These are phyloP conservation scores for Suillus paluster DNA, from an alignment of 768 basidiomycete genomes.

Conservation along the genomic window DNA sequence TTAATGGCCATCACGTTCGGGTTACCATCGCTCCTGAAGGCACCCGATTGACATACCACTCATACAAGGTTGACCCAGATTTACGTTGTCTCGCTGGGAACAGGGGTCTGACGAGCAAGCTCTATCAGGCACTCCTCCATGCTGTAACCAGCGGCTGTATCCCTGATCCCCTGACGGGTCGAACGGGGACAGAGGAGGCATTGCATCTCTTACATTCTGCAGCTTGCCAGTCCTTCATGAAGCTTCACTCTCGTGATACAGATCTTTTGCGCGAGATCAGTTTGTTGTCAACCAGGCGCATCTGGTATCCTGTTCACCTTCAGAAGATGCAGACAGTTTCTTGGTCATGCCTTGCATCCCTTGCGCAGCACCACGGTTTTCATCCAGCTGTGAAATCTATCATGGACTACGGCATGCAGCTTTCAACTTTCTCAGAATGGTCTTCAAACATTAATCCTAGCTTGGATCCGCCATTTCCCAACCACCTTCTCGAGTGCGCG, in stretches of 20 bases:
- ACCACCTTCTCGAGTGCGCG: constrained; percentile 22
- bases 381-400: constrained; percentile 30
- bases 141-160: constrained; percentile 45
- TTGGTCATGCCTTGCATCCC: constrained; percentile 29
- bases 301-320: constrained; percentile 43
- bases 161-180: constrained; percentile 47
- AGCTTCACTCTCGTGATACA: constrained; percentile 31
- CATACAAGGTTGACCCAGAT: constrained; percentile 34
- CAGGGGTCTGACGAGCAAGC: constrained; percentile 27
- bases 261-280: constrained; percentile 39
- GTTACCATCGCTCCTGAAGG: constrained; percentile 15
- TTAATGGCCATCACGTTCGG: constrained; percentile 21
- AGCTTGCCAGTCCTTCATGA: constrained; percentile 44
- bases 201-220: constrained; percentile 43
- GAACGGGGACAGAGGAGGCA: constrained; percentile 50
- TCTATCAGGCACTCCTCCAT: constrained; percentile 49
- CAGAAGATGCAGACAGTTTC: constrained; percentile 33
- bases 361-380: constrained; percentile 39
- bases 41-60: constrained; percentile 24
- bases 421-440: constrained; percentile 18
- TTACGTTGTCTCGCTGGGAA: constrained; percentile 36
- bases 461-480: constrained; percentile 3
- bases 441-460: background rate
- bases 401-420: constrained; percentile 26
- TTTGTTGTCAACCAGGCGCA: constrained; percentile 37